Base-by-base conservation (phyloP, 2,329 filamentous ascomycete genomes). In the Emmonsiellopsis sp. region DNA sequence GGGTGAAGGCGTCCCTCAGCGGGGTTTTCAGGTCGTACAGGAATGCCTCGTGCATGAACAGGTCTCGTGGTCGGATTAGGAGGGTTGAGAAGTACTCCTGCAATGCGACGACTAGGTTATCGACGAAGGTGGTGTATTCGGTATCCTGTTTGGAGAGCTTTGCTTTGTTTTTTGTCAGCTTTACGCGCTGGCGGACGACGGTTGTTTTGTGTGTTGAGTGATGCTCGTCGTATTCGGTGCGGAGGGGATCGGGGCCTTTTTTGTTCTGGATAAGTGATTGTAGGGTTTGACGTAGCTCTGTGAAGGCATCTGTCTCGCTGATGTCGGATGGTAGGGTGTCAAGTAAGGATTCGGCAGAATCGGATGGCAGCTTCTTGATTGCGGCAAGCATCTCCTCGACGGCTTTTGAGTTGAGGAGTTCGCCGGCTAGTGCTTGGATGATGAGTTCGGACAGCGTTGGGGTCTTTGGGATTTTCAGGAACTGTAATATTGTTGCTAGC, bases 201-300 rank as follows among this genome's bases (percentile, higher is more conserved):
- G 80, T 82, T 2, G 80, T 81, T 53, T 78, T 71, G 5, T 80
- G 65, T 14, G 75, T 76, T 4, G 77, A 74, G 58, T 77, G 76
- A 42, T 85, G 84, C 9, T 85, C 78, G 60, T 85, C 85, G 67
- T 93, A 87, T 65, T 85, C 85, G 70, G 85, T 94, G 57, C 84
- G 83, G 33, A 94, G 76, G 3, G 75, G 69, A 39, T 72, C 74
- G 8, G 75, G 71, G 44, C 72, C 67, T 45, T 75, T 65, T 13
- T 79, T 74, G 43, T 68, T 69, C 36, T 69, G 62, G 21, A 76
- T 62, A 5, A 87, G 65, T 10, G 62, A 61, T 43, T 73, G 69
- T 36, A 85, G 70, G 46, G 77, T 68, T 27, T 68, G 62, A n/a
- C 75, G 65, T 21, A 81, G 66, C 8, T 42, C 13, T 27, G 6